A percentile compares a stretch with the other conserved stretches of the same genome.
Conservation (phyloP, 768 basidiomycete species). For the Tulasnella calospora region DNA sequence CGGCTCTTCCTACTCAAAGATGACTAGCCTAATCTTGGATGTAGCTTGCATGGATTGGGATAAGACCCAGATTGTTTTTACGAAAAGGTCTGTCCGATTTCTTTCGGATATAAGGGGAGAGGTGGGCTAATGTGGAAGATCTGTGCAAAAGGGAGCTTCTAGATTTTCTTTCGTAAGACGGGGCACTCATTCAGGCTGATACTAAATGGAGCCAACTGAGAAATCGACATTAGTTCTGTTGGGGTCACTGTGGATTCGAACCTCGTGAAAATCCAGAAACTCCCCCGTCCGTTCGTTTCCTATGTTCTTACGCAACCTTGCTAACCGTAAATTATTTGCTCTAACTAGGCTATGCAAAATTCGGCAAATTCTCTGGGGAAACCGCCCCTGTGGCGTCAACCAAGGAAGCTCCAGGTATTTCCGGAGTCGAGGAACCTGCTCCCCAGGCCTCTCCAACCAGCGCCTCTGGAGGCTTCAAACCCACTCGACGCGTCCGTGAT, state of each 20-base stretch:
- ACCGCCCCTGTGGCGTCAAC: slow-evolving; percentile 27
- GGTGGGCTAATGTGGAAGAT: background rate
- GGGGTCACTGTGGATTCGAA: slow-evolving; percentile 74
- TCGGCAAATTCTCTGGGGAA: slow-evolving; percentile 49
- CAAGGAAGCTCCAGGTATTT: slow-evolving; percentile 14
- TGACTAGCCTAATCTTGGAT: background rate
- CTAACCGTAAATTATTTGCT: slow-evolving; percentile 14
- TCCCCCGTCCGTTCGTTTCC: slow-evolving; percentile 52
- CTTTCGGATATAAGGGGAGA: background rate
- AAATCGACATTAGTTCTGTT: slow-evolving; percentile 49
- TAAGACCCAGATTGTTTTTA: slow-evolving; percentile 67
- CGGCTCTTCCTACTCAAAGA: background rate
- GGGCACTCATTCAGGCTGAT: background rate
- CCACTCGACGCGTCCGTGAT: slow-evolving; percentile 30
- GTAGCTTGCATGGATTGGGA: slow-evolving; percentile 81
- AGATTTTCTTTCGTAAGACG: slow-evolving; percentile 67
- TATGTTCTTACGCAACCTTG: background rate
- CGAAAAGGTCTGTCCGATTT: slow-evolving; percentile 43
- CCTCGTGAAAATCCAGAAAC: slow-evolving; percentile 65
- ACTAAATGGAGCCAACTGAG: background rate
- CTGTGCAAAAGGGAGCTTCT: slow-evolving; percentile 46
- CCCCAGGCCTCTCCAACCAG: background rate
- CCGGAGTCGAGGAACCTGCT: slow-evolving; percentile 3
- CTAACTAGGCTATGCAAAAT: slow-evolving; percentile 60
- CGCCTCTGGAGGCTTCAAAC: slow-evolving; percentile 26